phyloP scores from a whole-genome alignment of 768 basidiomycete genomes.

The Leccinum ochraceum region DNA sequence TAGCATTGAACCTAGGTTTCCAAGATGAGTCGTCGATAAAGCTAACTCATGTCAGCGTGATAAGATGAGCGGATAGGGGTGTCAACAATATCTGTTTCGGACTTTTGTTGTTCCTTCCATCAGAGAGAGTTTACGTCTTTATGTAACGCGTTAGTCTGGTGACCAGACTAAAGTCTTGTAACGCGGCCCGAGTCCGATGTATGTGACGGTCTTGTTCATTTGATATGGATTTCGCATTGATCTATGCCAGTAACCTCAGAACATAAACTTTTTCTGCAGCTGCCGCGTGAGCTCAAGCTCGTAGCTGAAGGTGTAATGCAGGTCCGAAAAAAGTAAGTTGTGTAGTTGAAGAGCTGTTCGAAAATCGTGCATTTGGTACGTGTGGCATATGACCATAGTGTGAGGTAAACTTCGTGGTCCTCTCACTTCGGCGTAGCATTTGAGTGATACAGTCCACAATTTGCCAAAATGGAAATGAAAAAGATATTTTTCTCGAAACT shows the following conservation, averaged over 20 bases:
- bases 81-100: neutral
- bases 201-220: no score
- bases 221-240: no score
- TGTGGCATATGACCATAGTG: no score
- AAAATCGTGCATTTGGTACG: neutral
- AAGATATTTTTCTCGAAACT: neutral
- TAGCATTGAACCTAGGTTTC: neutral
- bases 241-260: no score
- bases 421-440: no score
- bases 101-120: no score
- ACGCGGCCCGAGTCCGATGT: neutral
- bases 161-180: neutral
- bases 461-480: neutral
- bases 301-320: neutral
- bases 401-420: neutral
- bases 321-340: no score
- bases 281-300: neutral
- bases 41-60: neutral
- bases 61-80: neutral
- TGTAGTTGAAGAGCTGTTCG: neutral
- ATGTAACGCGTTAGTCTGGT: neutral
- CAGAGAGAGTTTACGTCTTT: neutral
- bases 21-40: neutral
- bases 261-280: no score
- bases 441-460: no score